phyloP scores from a whole-genome alignment of 1,284 basidiomycete species.

The Ceratobasidium sp. region DNA sequence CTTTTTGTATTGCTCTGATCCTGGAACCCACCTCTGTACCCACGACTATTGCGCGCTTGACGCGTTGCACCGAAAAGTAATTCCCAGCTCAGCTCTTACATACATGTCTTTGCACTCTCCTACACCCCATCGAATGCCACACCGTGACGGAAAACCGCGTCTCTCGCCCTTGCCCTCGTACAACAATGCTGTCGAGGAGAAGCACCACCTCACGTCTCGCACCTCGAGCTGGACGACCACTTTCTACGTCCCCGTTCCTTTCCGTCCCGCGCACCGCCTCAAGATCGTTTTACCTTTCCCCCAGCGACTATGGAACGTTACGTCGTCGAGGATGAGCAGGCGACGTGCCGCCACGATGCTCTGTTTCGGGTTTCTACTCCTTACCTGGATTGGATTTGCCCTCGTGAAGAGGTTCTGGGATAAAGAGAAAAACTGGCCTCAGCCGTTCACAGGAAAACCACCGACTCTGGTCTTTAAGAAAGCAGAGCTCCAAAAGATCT shows the following conservation, averaged over 20 bases:
- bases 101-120: conserved; percentile 27
- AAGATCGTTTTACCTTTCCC: conserved; percentile 72
- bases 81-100: conserved; percentile 4
- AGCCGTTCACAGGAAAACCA: conserved; percentile 72
- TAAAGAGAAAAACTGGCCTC: conserved; percentile 72
- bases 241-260: conserved; percentile 70
- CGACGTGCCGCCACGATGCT: conserved; percentile 64
- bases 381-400: conserved; percentile 67
- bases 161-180: conserved; percentile 65
- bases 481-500: conserved; percentile 85
- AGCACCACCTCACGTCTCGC: conserved; percentile 56
- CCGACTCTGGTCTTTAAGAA: conserved; percentile 79
- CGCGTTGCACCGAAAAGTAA: conserved; percentile 30
- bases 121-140: conserved; percentile 3
- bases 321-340: conserved; percentile 67
- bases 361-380: conserved; percentile 61
- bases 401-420: conserved; percentile 67
- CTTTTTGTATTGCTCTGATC: background rate
- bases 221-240: conserved; percentile 54
- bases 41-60: conserved; percentile 48
- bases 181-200: conserved; percentile 73
- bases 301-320: conserved; percentile 66
- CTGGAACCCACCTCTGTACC: conserved; percentile 53
- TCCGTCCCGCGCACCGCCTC: conserved; percentile 62
- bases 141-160: conserved; percentile 57